Base-by-base conservation (phyloP, 2,329 filamentous ascomycete genomes). In the Colletotrichum limetticola region DNA sequence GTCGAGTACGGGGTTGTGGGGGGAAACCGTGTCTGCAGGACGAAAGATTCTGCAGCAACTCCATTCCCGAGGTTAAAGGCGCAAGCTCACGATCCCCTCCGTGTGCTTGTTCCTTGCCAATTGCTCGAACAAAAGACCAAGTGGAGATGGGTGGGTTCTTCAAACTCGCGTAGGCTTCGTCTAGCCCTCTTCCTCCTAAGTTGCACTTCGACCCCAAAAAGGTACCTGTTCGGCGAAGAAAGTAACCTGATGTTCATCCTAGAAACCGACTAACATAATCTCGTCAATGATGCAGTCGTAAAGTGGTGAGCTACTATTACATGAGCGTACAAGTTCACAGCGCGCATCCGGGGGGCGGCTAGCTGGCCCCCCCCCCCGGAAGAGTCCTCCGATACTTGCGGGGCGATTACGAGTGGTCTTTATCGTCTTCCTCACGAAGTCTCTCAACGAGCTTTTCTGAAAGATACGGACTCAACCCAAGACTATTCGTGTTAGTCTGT, bases 381-480 rank as follows among this genome's bases (percentile, higher is more conserved):
- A 26, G 8, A 14, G 22, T 8, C 19, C 22, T n/a, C 46, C 32
- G n/a, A 5, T 8, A 7, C 24, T 8, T 11, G 30, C 26, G 26
- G 35, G 49, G 11, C 52, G 30, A 42, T 52, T 66, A 68, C 24
- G 57, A 22, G 57, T 66, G 66, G 16, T 79, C 78, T 68, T 81
- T 83, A 66, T 77, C 80, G 77, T 90, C 89, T 75, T 91, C 88
- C 72, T 86, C 83, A 61, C 81, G 82, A 35, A 92, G 81, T 59
- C 85, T 85, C 76, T 89, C 85, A 16, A 90, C 78, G 63, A 92
- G 79, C 77, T 89, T 91, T 35, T 79, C 85, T 69, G 85, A 83
- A 63, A 92, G 77, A 77, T 87, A 91, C 26, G 88, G 85, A 64
- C 87, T 89, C 55, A 91, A 77, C 2, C 88, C 87, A 42, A 91